phyloP scores from a whole-genome alignment of 2,329 filamentous ascomycete species.

The Aspergillus brunneoviolaceus region DNA sequence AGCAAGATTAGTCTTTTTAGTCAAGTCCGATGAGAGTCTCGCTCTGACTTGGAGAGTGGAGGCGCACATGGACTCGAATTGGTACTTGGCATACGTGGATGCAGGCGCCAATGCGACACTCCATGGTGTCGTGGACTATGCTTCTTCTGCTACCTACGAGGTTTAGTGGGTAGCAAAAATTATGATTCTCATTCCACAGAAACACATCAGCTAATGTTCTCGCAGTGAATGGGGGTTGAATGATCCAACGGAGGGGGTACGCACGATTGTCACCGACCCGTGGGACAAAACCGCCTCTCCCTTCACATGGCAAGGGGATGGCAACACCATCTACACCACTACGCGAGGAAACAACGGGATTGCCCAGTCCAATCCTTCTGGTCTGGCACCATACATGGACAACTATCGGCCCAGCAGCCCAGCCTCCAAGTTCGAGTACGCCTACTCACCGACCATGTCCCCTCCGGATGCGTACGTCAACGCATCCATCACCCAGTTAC shows the following conservation, averaged over 20 bases:
- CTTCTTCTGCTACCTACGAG: constrained; percentile 12
- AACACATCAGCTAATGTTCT: background rate
- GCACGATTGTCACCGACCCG: constrained; percentile 10
- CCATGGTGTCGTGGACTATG: constrained; percentile 18
- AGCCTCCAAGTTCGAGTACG: constrained; percentile 10
- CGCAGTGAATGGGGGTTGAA: constrained; percentile 15
- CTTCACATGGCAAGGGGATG: constrained; percentile 17
- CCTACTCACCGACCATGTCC: constrained; percentile 5
- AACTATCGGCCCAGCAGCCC: constrained; percentile 13
- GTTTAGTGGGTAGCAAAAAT: constrained; percentile 15
- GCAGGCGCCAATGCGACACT: constrained; percentile 5
- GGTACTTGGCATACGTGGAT: constrained; percentile 18
- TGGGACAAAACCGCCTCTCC: constrained; percentile 12
- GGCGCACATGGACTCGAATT: constrained; percentile 13
- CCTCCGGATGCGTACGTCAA: constrained; percentile 12
- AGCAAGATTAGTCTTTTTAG: constrained; percentile 15
- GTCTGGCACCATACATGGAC: constrained; percentile 1
- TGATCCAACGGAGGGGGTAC: constrained; percentile 14
- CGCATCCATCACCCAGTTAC: constrained; percentile 16
- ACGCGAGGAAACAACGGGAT: constrained; percentile 17
- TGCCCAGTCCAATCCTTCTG: constrained; percentile 14
- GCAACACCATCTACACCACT: constrained; percentile 11
- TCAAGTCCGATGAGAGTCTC: constrained; percentile 8
- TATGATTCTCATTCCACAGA: no score
- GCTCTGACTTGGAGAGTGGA: constrained; percentile 15